Evolutionary conservation across 768 basidiomycete species (phyloP), one percentile per base, ranked within the genome.

Genomic region (Tubosaeta sp.): DNA sequence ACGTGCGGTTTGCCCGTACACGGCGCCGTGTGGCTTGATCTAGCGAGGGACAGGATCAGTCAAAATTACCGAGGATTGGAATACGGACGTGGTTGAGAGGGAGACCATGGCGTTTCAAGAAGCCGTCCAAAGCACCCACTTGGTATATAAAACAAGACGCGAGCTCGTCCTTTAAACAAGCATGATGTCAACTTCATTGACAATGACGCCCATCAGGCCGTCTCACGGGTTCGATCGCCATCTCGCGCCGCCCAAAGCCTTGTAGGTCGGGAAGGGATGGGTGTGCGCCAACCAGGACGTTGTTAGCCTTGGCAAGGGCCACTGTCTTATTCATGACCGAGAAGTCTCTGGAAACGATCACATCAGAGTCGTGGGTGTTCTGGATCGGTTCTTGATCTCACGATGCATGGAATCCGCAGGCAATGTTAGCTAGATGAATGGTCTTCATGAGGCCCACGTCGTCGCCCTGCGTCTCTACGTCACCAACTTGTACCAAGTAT

Each of bases 1-100:
- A 43, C 78, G 76, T 24, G 80, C 74, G 3, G 73, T 80, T 68
- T 83, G 80, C 10, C 79, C 79, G 56, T 85, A 86, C 1, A 82
- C 70, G 21, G 82, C 74, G 2, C 83, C 83, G 51, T 84, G 83
- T 0, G 80, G 80, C 60, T 82, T 84, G 30, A 83, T 71, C 81
- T 82, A 36, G 16, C 32, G 25, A 42, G 32, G 18, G 46, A 45
- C 13, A 29, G 10, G 39, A 50, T 10, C 16, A 4, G 27, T 27
- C 27, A 27, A 9, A 27, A 27, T 27, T 27, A 9, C n/a, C 27
- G 27, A 27, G 27, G 5, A 27, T 27, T 27, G 27, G 27, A 27
- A 9, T 27, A 56, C 75, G 30, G 66, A 79, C 83, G 52, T 87
- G 84, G 57, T 84, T 77, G 19, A 85, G 61, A 2, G 67, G 56